Base-by-base conservation (phyloP, 1,284 basidiomycete species). In the Ustilago bromivora region DNA sequence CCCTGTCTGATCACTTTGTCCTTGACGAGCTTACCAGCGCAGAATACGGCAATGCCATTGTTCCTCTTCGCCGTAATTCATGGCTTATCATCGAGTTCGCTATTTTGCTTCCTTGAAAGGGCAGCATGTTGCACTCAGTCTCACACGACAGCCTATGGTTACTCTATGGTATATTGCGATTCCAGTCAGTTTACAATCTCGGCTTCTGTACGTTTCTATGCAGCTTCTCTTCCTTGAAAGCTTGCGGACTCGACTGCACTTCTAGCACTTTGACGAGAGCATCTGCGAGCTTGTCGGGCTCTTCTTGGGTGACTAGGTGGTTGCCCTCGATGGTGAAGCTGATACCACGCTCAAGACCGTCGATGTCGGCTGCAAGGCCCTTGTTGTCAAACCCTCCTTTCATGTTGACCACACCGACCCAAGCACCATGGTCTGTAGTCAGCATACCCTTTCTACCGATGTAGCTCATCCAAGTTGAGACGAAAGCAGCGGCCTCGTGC, bases 251-350 rank as follows among this genome's bases (percentile, higher is more conserved):
- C 47, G 62, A 58, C 35, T 76, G 74, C 3, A 51, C 41, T 51
- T 76, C 69, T 2, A 76, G 19, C n/a, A 72, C 65, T 36, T 71
- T 60, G 15, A 69, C 66, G 1, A 76, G 52, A 9, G 57, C 56
- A 40, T 71, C 69, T 8, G 67, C 75, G 31, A 77, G 36, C 19
- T 46, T 40, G 0, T 65, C 66, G 0, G 83, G 83, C 36, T 79
- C 51, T 51, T 85, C 78, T 57, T 84, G 82, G n/a, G 76, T 78
- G 13, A 82, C 62, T 4, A 85, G 64, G 58, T 84, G 83, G 28
- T 78, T 77, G 1, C 72, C 76, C n/a, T 67, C 49, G 8, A 78
- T 57, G 11, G 61, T 61, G 43, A 66, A 57, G 57, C 69, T 67
- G 35, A 66, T 47, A 9, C 69, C 65, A n/a, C 70, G 71, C 12